Evolutionary conservation across 2,329 filamentous ascomycete species (phyloP).

Genomic region (Aspergillus pseudoglaucus): DNA sequence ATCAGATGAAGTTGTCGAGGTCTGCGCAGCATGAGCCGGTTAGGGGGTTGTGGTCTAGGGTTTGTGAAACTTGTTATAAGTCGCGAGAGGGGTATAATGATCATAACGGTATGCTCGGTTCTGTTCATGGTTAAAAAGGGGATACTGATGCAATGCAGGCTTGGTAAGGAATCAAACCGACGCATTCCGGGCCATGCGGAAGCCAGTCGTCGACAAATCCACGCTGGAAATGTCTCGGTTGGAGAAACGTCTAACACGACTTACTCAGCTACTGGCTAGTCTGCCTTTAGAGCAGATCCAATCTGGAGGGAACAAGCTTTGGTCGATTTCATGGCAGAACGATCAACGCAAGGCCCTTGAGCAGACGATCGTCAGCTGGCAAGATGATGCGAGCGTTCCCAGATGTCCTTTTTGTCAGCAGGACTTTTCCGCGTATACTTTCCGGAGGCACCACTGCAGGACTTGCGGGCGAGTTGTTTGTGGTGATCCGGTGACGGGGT

Average conservation of each 20-base stretch:
- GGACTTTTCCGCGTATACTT: constrained; percentile 88
- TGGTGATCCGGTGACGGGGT: constrained; percentile 74
- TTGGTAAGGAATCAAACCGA: constrained; percentile 63
- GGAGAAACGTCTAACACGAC: constrained; percentile 83
- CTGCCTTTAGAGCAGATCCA: constrained; percentile 60
- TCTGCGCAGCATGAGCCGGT: constrained; percentile 85
- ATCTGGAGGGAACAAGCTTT: constrained; percentile 43
- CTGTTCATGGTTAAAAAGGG: background rate
- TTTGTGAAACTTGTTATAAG: constrained; percentile 99
- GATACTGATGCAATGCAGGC: constrained; percentile 34
- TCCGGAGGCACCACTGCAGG: constrained; percentile 88
- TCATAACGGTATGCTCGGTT: constrained; percentile 50
- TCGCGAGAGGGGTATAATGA: constrained; percentile 94
- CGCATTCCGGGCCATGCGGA: constrained; percentile 64
- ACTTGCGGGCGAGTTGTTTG: constrained; percentile 92
- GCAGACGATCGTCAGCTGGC: constrained; percentile 90
- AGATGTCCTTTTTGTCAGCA: constrained; percentile 94
- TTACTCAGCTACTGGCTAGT: constrained; percentile 76
- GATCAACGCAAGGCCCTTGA: constrained; percentile 75
- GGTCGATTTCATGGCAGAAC: constrained; percentile 58
- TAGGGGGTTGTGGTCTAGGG: constrained; percentile 83
- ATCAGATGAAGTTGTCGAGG: constrained; percentile 94
- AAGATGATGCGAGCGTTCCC: constrained; percentile 74
- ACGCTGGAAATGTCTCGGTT: constrained; percentile 81
- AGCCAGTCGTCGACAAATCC: constrained; percentile 73